phyloP scores from a whole-genome alignment of 495 filamentous ascomycete species.

The Lindgomyces ingoldianus region DNA sequence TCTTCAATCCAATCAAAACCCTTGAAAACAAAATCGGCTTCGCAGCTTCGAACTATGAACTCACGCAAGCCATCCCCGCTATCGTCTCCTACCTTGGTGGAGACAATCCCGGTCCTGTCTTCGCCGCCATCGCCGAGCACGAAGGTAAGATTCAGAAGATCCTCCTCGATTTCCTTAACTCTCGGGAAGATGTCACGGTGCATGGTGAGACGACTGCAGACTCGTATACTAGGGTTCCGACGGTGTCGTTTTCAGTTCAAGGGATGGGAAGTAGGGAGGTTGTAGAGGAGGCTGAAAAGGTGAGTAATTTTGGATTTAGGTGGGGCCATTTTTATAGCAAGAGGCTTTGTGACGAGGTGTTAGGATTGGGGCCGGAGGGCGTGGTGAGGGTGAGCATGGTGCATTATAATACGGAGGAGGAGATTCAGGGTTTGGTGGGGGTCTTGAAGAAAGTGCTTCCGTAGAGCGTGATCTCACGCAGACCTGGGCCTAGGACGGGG shows the following conservation, averaged over 20 bases:
- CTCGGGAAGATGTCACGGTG: slow-evolving; percentile 53
- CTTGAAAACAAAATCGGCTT: slow-evolving; percentile 66
- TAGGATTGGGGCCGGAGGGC: slow-evolving; percentile 60
- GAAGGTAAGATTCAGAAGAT: slow-evolving; percentile 61
- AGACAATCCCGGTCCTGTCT: slow-evolving; percentile 21
- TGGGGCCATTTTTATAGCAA: slow-evolving; percentile 71
- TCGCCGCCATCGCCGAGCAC: slow-evolving; percentile 57
- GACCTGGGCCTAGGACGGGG: too few relatives aligned
- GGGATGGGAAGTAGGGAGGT: slow-evolving; percentile 58
- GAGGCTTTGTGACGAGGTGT: slow-evolving; percentile 59
- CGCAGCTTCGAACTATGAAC: slow-evolving; percentile 66
- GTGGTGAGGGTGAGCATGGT: slow-evolving; percentile 70
- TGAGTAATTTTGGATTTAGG: slow-evolving; percentile 59
- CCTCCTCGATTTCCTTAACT: slow-evolving; percentile 58
- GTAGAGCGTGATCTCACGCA: too few relatives aligned
- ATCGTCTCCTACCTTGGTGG: slow-evolving; percentile 59
- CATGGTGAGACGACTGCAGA: slow-evolving; percentile 56
- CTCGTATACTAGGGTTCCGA: slow-evolving; percentile 56
- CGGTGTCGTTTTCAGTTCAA: slow-evolving; percentile 64
- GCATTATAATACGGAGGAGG: slow-evolving; percentile 74
- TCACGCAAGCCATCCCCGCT: slow-evolving; percentile 58
- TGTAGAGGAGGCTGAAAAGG: slow-evolving; percentile 62
- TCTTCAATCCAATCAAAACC: slow-evolving; percentile 61
- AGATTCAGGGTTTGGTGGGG: slow-evolving; percentile 44
- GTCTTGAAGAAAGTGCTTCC: slow-evolving; percentile 35